Base-by-base conservation (phyloP, 2,329 filamentous ascomycete species). In the Penicillium paneum region DNA sequence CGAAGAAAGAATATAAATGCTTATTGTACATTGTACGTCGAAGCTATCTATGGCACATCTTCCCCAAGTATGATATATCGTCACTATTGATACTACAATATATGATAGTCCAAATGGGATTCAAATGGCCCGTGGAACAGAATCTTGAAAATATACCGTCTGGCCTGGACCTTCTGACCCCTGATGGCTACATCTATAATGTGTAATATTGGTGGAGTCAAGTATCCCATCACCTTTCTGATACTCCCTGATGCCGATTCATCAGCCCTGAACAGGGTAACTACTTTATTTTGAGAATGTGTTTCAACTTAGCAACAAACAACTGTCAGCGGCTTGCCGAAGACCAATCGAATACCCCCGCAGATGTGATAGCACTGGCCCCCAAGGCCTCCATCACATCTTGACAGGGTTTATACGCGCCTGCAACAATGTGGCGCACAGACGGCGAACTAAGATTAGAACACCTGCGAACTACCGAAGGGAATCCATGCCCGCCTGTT, bases 391-490 rank as follows among this genome's bases (percentile, higher is more conserved):
- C 46, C 15, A 50, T 50, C 52, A 54, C 52, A 54, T 50, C 32
- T 34, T 17, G 40, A 54, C 52, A 50, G 52, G 52, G 52, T 50
- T 44, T 17, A 44, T 40, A 50, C 32, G 52, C 52, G 52, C 52
- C 34, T 54, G 34, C 46, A 40, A 54, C 38, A 26, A n/a, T 41
- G 49, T 34, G 43, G 32, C 47, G 52, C 52, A 54, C 52, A 44
- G 46, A 50, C 26, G 15, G 21, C 2, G 17, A 21, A n/a, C 52
- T 54, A 54, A 54, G 26, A 50, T 54, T 54, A 54, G 52, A 54
- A 54, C 51, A 42, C 26, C 51, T 49, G 17, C 45, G 32, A 49
- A 43, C 39, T 54, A 28, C 52, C 52, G 31, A 32, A 15, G 42
- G 26, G 6, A 49, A 42, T 28, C 26, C n/a, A 39, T 50, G 31